These are phyloP conservation scores for Macrophomina tecta DNA, from an alignment of 2,329 filamentous ascomycete genomes.

Conservation along the genomic window DNA sequence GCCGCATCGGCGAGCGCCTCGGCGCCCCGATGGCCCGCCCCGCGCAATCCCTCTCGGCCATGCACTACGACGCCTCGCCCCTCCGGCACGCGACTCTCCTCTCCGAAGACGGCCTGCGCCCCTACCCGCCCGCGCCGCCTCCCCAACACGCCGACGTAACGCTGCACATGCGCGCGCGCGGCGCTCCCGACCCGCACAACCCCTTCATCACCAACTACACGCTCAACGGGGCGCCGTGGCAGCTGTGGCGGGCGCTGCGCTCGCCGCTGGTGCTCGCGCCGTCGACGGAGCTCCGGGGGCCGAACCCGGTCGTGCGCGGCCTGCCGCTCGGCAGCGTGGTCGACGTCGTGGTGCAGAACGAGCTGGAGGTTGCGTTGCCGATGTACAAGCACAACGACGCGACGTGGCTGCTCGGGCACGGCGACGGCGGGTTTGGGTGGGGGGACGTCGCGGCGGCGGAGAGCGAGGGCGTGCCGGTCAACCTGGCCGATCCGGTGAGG, in stretches of 20 bases:
- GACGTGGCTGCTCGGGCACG: slow-evolving; percentile 30
- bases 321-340: slow-evolving; percentile 31
- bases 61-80: background rate
- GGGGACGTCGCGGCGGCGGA: background rate
- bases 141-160: slow-evolving; percentile 29
- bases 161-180: slow-evolving; percentile 31
- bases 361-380: slow-evolving; percentile 28
- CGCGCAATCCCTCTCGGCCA: background rate
- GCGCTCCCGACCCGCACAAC: slow-evolving; percentile 32
- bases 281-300: slow-evolving; percentile 27
- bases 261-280: slow-evolving; percentile 29
- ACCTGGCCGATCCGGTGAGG: slow-evolving; percentile 29
- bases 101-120: slow-evolving; percentile 1
- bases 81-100: background rate
- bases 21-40: slow-evolving; percentile 1
- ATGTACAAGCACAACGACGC: slow-evolving; percentile 34
- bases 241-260: slow-evolving; percentile 31
- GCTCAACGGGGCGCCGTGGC: slow-evolving; percentile 33
- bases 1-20: slow-evolving; percentile 3
- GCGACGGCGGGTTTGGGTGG: slow-evolving; percentile 11
- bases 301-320: slow-evolving; percentile 30
- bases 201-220: slow-evolving; percentile 33
- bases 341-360: slow-evolving; percentile 32
- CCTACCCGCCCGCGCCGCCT: slow-evolving; percentile 24
- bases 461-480: slow-evolving; percentile 12